phyloP scores from a whole-genome alignment of 2,329 filamentous ascomycete genomes.

The Pyricularia sp. region DNA sequence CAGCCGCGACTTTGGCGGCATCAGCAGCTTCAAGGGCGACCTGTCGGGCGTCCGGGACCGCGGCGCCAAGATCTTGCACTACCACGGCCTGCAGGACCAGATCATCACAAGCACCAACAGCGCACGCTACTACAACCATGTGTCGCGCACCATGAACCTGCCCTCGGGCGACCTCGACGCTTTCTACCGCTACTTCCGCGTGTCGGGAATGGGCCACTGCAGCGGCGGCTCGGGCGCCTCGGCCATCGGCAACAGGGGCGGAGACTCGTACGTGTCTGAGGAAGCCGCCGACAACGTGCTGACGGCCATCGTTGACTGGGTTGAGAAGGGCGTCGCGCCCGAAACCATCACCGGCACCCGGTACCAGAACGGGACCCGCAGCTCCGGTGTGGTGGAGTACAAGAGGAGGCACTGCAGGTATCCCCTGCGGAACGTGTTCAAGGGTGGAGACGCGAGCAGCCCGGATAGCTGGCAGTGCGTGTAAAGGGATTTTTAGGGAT shows the following conservation, averaged over 20 bases:
- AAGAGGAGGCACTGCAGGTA: constrained; percentile 8
- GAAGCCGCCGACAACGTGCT: constrained; percentile 31
- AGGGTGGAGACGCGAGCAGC: constrained; percentile 5
- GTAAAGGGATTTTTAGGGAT: not conserved
- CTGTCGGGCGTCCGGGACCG: constrained; percentile 26
- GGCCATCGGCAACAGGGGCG: constrained; percentile 16
- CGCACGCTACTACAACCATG: constrained; percentile 22
- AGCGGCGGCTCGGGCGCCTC: constrained; percentile 30
- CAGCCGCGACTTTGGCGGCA: constrained; percentile 9
- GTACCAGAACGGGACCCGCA: constrained; percentile 4
- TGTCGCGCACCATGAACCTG: constrained; percentile 15
- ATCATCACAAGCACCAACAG: constrained; percentile 26
- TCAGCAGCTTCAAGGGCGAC: constrained; percentile 23
- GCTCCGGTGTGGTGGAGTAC: constrained; percentile 4
- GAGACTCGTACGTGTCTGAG: constrained; percentile 7
- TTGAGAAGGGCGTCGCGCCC: constrained; percentile 31
- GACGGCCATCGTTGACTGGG: constrained; percentile 36
- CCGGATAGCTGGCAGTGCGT: constrained; percentile 7
- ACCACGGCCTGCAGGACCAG: constrained; percentile 33
- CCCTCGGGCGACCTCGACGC: constrained; percentile 27
- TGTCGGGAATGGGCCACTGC: constrained; percentile 47
- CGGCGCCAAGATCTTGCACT: constrained; percentile 34
- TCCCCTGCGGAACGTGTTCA: constrained; percentile 6
- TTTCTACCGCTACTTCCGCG: constrained; percentile 41
- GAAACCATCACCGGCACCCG: constrained; percentile 17